These are phyloP conservation scores for Trametes sanguinea DNA, from an alignment of 768 basidiomycete genomes.

Conservation along the genomic window DNA sequence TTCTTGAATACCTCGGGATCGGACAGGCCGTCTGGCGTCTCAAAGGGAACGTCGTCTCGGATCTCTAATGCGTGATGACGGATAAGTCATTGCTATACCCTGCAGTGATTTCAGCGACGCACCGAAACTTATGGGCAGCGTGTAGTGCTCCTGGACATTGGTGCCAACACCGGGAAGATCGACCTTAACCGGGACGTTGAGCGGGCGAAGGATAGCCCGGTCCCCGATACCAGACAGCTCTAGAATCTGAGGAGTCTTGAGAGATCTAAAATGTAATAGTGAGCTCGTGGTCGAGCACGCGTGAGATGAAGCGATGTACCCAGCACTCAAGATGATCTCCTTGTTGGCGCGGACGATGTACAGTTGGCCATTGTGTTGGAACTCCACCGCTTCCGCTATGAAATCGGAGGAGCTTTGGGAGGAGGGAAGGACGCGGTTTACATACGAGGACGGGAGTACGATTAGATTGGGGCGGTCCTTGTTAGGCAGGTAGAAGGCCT, in stretches of 20 bases:
- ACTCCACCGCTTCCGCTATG: slow-evolving; percentile 41
- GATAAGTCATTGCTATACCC: no score
- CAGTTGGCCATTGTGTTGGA: slow-evolving; percentile 29
- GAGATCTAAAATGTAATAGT: slow-evolving; percentile 33
- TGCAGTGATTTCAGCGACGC: neutral
- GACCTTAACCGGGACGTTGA: slow-evolving; percentile 39
- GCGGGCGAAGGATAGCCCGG: slow-evolving; percentile 31
- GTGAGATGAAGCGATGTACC: slow-evolving; percentile 20
- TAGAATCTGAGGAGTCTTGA: slow-evolving; percentile 49
- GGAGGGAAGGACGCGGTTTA: slow-evolving; percentile 16
- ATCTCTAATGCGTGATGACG: slow-evolving; percentile 28
- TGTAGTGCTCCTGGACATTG: slow-evolving; percentile 48
- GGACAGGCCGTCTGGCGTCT: slow-evolving; percentile 33
- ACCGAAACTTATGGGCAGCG: slow-evolving; percentile 29
- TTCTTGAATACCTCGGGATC: slow-evolving; percentile 31
- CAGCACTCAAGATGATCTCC: slow-evolving; percentile 47
- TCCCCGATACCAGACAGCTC: slow-evolving; percentile 53
- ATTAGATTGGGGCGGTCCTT: slow-evolving; percentile 32
- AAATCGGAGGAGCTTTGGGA: neutral
- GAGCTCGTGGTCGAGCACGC: slow-evolving; percentile 1
- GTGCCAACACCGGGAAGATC: slow-evolving; percentile 51
- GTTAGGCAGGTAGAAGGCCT: slow-evolving; percentile 26
- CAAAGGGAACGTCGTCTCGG: slow-evolving; percentile 27
- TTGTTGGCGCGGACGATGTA: slow-evolving; percentile 38
- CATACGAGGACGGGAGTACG: slow-evolving; percentile 33